These are phyloP conservation scores for Pezicula rhizophila DNA, from an alignment of 2,329 filamentous ascomycete genomes.

Conservation along the genomic window DNA sequence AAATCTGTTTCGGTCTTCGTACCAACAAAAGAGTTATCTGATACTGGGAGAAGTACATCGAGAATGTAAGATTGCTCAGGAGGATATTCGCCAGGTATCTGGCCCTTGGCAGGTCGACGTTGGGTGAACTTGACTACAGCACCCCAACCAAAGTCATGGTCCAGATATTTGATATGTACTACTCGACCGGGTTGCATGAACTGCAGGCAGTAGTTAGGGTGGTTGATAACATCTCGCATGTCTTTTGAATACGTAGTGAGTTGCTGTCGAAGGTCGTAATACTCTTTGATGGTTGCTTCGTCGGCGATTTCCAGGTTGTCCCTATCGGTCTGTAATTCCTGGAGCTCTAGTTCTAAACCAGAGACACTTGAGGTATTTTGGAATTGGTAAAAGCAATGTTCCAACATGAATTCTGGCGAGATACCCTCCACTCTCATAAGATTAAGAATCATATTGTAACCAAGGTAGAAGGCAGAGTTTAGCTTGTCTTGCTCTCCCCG, in stretches of 20 bases:
- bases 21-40: conserved; percentile 43
- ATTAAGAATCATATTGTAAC: conserved; percentile 99
- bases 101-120: conserved; percentile 60
- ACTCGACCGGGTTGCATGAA: conserved; percentile 86
- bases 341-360: conserved; percentile 74
- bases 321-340: conserved; percentile 69
- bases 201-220: conserved; percentile 77
- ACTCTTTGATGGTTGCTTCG: conserved; percentile 85
- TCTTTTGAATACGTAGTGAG: conserved; percentile 79
- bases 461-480: conserved; percentile 94
- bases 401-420: conserved; percentile 97
- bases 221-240: conserved; percentile 86
- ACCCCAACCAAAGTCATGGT: conserved; percentile 90
- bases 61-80: conserved; percentile 76
- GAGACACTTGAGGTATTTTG: conserved; percentile 89
- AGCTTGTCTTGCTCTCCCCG: conserved; percentile 94
- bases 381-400: conserved; percentile 96
- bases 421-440: conserved; percentile 97
- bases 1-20: conserved; percentile 60
- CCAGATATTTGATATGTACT: conserved; percentile 74
- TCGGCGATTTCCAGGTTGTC: conserved; percentile 73
- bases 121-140: conserved; percentile 70
- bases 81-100: conserved; percentile 57
- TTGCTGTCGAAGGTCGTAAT: conserved; percentile 84
- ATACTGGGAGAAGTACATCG: conserved; percentile 69